phyloP scores from a whole-genome alignment of 176 grass and related monocot genomes.

The Eragrostis nindensis region DNA sequence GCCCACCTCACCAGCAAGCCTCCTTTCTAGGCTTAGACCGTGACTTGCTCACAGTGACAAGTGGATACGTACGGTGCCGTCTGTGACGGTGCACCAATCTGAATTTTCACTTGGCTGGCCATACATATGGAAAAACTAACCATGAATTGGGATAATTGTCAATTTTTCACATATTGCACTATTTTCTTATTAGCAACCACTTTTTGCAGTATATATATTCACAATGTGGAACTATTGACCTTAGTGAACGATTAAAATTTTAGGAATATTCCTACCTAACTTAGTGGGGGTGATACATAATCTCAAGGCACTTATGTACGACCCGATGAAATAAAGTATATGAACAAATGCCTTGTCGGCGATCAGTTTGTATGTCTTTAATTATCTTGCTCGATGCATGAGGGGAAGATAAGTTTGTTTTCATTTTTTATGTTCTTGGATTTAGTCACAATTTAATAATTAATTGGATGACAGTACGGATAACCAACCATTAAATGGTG shows the following conservation, averaged over 20 bases:
- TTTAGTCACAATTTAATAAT: constrained; percentile 20
- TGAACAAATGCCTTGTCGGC: background rate
- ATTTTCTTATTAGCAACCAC: too few species aligned
- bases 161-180: background rate
- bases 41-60: constrained; percentile 9
- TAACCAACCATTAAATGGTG: background rate
- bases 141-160: too few species aligned
- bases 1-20: constrained; percentile 9
- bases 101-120: too few species aligned
- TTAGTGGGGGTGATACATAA: background rate
- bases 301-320: background rate
- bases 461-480: constrained; percentile 3
- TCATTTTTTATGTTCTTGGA: constrained; percentile 28
- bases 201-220: too few species aligned
- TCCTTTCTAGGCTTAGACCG: background rate
- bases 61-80: background rate
- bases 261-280: too few species aligned
- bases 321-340: background rate
- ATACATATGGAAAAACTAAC: too few species aligned
- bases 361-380: background rate
- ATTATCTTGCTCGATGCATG: background rate
- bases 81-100: too few species aligned
- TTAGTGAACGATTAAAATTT: too few species aligned
- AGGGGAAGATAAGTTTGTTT: background rate
- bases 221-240: too few species aligned